Evolutionary conservation across 2,329 filamentous ascomycete species (phyloP).

Genomic region (Neopestalotiopsis sp.): DNA sequence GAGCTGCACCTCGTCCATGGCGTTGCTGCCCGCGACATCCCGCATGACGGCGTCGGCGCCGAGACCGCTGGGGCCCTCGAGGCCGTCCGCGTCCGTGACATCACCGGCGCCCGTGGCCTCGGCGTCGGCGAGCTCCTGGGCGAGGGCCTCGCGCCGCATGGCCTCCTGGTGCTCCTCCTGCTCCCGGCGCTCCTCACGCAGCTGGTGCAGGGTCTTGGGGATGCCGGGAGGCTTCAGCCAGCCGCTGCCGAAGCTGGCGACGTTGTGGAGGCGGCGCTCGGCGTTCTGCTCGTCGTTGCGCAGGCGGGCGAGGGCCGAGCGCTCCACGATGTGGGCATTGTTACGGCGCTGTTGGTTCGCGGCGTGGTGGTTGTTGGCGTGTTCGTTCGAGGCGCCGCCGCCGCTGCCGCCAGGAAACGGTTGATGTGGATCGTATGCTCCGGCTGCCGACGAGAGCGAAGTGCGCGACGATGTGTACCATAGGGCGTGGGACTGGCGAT

Average conservation of each 20-base stretch:
- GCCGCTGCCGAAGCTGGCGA: conserved; percentile 83
- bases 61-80: conserved; percentile 30
- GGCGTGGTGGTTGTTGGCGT: conserved; percentile 32
- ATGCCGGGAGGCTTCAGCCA: conserved; percentile 93
- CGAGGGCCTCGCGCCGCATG: conserved; percentile 70
- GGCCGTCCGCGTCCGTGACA: conserved; percentile 35
- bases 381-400: conserved; percentile 9
- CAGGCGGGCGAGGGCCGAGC: conserved; percentile 71
- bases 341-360: conserved; percentile 29
- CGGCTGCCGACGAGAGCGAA: conserved; percentile 36
- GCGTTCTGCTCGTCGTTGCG: conserved; percentile 78
- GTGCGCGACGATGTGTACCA: conserved; percentile 73
- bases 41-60: conserved; percentile 40
- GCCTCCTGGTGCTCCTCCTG: conserved; percentile 83
- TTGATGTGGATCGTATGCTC: conserved; percentile 37
- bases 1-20: conserved; percentile 61
- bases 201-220: conserved; percentile 85
- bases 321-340: conserved; percentile 44
- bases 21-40: conserved; percentile 50
- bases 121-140: conserved; percentile 76
- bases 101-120: conserved; percentile 47
- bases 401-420: conserved; percentile 30
- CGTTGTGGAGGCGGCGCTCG: conserved; percentile 77
- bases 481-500: conserved; percentile 68
- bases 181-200: conserved; percentile 88